Percentiles rank a stretch among this genome's conserved stretches.
Conservation (phyloP, 78 protist genomes). For the Guillardia theta region DNA sequence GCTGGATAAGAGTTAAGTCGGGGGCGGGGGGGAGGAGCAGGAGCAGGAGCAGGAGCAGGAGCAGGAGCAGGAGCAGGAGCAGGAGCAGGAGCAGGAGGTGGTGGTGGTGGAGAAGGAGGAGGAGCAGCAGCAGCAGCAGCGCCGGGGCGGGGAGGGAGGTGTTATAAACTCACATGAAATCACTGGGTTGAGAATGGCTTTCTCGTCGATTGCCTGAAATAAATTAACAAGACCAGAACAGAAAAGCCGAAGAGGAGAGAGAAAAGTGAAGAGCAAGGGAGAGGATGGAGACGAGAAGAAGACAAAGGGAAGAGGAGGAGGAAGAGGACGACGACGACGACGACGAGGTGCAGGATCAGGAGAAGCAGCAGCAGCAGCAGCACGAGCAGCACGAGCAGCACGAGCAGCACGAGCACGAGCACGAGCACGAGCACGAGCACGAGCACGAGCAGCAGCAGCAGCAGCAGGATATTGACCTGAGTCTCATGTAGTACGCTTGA, state of each 20-base stretch:
- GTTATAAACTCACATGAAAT: neutral
- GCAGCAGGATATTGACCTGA: neutral
- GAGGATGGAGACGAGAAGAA: neutral
- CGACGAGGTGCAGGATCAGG: neutral
- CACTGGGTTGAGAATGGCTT: neutral
- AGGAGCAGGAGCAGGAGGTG: neutral
- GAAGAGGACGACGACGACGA: neutral
- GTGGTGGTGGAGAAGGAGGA: neutral
- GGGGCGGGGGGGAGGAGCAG: neutral
- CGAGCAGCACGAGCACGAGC: neutral
- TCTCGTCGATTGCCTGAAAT: too few relatives aligned
- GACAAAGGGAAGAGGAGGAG: neutral
- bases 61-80: neutral
- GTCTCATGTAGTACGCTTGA: neutral
- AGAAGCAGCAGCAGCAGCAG: neutral
- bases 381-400: neutral
- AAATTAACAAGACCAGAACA: neutral
- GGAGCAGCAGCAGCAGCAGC: neutral
- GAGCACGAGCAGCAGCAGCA: neutral
- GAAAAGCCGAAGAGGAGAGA: neutral
- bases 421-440: neutral
- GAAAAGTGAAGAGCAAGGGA: neutral
- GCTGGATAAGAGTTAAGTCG: neutral
- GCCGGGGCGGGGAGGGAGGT: neutral
- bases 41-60: neutral